phyloP scores from a whole-genome alignment of 768 basidiomycete species.

The Holtermannia corniformis region DNA sequence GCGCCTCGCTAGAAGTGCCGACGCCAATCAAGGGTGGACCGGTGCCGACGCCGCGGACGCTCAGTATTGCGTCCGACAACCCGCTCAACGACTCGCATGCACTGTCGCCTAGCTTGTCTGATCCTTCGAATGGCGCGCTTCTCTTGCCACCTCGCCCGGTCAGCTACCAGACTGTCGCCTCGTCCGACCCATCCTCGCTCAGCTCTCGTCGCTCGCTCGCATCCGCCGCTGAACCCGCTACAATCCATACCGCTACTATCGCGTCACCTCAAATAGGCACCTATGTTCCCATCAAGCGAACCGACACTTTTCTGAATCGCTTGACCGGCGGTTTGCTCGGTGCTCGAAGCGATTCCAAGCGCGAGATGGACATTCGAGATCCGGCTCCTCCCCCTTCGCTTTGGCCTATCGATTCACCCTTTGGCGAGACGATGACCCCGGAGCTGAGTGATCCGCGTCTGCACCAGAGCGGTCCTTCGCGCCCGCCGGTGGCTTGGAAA shows the following conservation, averaged over 20 bases:
- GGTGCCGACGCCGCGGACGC: conserved; percentile 34
- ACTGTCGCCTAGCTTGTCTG: conserved; percentile 44
- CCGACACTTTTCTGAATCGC: conserved; percentile 30
- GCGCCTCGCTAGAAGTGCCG: conserved; percentile 36
- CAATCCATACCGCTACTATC: conserved; percentile 10
- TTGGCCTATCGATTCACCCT: conserved; percentile 46
- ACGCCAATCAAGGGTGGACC: conserved; percentile 24
- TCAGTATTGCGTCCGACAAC: conserved; percentile 27
- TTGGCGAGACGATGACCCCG: not conserved
- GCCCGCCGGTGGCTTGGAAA: not conserved
- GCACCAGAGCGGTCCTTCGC: conserved; percentile 13
- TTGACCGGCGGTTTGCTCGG: conserved; percentile 26
- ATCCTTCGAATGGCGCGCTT: conserved; percentile 53
- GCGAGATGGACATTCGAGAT: conserved; percentile 58
- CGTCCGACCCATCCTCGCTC: conserved; percentile 1
- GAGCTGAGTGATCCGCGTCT: not conserved
- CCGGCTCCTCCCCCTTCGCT: conserved; percentile 63
- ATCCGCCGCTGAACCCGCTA: conserved; percentile 17
- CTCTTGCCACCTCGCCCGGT: conserved; percentile 8
- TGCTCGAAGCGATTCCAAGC: not conserved
- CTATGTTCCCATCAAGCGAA: conserved; percentile 63
- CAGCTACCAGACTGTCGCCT: not conserved
- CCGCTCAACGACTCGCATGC: conserved; percentile 44
- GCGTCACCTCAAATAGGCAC: conserved; percentile 4
- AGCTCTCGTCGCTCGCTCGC: conserved; percentile 7